Evolutionary conservation across 768 basidiomycete genomes (phyloP).

Genomic region (Tephrocybe sp.): DNA sequence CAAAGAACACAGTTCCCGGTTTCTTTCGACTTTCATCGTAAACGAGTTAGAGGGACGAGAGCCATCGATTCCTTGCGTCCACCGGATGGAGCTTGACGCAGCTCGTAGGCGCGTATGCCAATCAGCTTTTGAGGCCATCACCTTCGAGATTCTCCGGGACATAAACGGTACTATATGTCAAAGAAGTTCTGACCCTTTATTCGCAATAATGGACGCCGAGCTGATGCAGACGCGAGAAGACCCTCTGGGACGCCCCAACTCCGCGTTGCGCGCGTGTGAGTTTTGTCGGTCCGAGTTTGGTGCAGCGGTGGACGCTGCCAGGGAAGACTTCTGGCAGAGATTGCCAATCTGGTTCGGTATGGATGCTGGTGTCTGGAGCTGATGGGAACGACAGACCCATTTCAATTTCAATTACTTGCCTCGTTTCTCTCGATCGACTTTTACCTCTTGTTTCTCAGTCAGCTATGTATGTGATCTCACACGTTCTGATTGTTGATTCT

Average conservation of each 20-base stretch:
- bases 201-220: conserved; percentile 65
- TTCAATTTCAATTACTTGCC: conserved; percentile 2
- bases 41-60: conserved; percentile 68
- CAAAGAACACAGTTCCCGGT: conserved; percentile 70
- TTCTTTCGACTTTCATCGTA: conserved; percentile 74
- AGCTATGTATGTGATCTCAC: conserved; percentile 8
- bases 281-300: conserved; percentile 61
- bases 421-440: neutral
- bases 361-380: conserved; percentile 31
- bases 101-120: conserved; percentile 55
- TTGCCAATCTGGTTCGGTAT: conserved; percentile 67
- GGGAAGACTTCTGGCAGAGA: conserved; percentile 64
- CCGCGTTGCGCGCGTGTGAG: conserved; percentile 60
- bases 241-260: conserved; percentile 37
- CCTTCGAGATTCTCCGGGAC: conserved; percentile 72
- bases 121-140: conserved; percentile 69
- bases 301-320: conserved; percentile 52
- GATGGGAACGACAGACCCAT: conserved; percentile 7
- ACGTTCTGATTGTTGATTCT: conserved; percentile 5
- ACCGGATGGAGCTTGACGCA: conserved; percentile 45
- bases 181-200: conserved; percentile 67
- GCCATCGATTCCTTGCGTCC: conserved; percentile 46
- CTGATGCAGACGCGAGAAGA: conserved; percentile 62
- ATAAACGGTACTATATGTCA: conserved; percentile 66
- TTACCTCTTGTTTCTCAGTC: conserved; percentile 3